Conservation (phyloP, 73 alveolate genomes). For the Tetrahymena malaccensis region DNA sequence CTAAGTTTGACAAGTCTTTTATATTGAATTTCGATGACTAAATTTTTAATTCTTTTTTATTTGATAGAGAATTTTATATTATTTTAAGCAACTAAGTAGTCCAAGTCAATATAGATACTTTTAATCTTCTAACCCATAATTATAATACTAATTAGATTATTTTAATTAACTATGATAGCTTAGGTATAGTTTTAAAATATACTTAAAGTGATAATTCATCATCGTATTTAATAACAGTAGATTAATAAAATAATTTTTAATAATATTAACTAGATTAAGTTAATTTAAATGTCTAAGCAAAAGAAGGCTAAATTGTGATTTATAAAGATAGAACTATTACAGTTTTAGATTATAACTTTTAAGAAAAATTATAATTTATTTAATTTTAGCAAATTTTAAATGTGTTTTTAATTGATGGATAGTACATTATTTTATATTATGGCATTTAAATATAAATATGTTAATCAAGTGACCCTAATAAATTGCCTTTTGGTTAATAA, state of each 20-base stretch:
- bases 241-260: too few species aligned
- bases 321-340: too few species aligned
- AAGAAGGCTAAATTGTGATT: background rate
- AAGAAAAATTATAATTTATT: background rate
- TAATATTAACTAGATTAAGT: background rate
- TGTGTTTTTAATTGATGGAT: background rate
- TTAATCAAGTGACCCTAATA: background rate
- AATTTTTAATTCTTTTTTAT: too few species aligned
- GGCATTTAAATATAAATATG: background rate
- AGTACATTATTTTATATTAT: too few species aligned
- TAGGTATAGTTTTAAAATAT: background rate
- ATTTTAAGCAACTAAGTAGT: background rate
- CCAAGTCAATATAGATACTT: background rate
- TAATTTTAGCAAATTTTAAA: too few species aligned
- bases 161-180: background rate
- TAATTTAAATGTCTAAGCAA: background rate
- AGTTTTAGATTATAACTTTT: background rate
- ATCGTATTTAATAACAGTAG: background rate
- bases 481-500: background rate
- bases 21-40: too few species aligned
- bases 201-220: too few species aligned
- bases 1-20: background rate
- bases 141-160: background rate
- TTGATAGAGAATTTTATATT: too few species aligned
- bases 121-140: too few species aligned